Evolutionary conservation across 2,329 filamentous ascomycete species (phyloP).

Genomic region (Penicillium sp.): DNA sequence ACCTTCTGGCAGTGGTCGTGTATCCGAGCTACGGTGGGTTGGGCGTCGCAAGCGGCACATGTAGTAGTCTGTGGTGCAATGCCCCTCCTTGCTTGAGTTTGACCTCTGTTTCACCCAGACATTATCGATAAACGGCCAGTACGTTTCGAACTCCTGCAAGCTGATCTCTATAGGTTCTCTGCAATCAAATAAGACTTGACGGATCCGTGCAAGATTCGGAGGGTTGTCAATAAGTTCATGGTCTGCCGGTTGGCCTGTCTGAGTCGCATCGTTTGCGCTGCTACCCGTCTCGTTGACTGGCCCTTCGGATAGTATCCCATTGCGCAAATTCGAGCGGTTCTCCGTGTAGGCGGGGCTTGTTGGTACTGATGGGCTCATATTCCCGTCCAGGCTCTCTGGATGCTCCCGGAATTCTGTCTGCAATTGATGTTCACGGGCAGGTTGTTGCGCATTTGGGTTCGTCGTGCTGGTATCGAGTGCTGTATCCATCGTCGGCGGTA

Average conservation of each 20-base stretch:
- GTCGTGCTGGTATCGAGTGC: conserved; percentile 9
- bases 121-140: conserved; percentile 56
- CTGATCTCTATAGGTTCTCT: conserved; percentile 53
- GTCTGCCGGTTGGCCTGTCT: conserved; percentile 14
- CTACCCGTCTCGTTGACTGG: neutral
- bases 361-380: neutral
- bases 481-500: conserved; percentile 20
- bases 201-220: conserved; percentile 48
- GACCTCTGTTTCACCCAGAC: conserved; percentile 55
- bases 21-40: conserved; percentile 46
- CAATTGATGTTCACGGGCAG: conserved; percentile 12
- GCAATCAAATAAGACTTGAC: conserved; percentile 51
- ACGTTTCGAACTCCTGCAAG: conserved; percentile 51
- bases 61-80: conserved; percentile 52
- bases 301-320: neutral
- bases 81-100: conserved; percentile 47
- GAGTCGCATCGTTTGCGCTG: neutral
- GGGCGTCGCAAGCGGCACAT: conserved; percentile 51
- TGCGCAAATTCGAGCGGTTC: conserved; percentile 1
- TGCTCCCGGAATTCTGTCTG: neutral
- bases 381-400: neutral
- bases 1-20: conserved; percentile 49
- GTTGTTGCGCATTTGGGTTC: neutral
- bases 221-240: conserved; percentile 48
- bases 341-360: neutral